Evolutionary conservation across 306 rosid species (phyloP), one percentile per base, ranked within the genome.

Genomic region (Mimosa pudica): DNA sequence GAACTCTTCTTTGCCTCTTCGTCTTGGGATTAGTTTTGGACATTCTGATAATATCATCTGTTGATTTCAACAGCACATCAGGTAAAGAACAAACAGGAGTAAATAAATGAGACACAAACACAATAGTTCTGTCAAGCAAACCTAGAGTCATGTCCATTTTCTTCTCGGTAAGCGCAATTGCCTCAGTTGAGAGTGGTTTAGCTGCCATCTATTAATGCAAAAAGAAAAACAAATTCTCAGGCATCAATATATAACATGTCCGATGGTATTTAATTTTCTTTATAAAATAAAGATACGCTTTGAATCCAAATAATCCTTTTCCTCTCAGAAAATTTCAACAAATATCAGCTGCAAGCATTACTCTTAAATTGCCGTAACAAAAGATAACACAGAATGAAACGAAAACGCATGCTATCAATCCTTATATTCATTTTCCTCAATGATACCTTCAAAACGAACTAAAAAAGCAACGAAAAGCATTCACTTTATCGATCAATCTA

Each of bases 61-160:
- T 62, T 30, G 81, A 55, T 60, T 60, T 18, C 49, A 42, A 11
- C 30, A 71, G 63, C 55, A 79, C 4, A 65, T 75, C 30, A 72
- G 42, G 52, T 42, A 35, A 18, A 9, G 35, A 13, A 18, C 24
- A 30, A 75, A 65, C 3, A 30, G 1, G 5, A 71, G 46, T 47
- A 10, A 30, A 1, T 12, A 75, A 38, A 38, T 0, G 6, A 63
- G 42, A 13, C 12, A 65, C 13, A 42, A 65, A 73, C 10, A 4
- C 65, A 36, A 13, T 7, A 30, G 18, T 70, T 65, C 7, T 35
- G 5, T 10, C 9, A 77, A 51, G 41, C 82, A 70, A 1, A 94
- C 98, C 98, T 80, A 96, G 67, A 8, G 96, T 79, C 99, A 96
- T 96, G 85, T 91, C 96, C 98, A 96, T 90, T 88, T 96, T 96